Evolutionary conservation across 2,329 filamentous ascomycete species (phyloP).

Genomic region (Fusarium secorum): DNA sequence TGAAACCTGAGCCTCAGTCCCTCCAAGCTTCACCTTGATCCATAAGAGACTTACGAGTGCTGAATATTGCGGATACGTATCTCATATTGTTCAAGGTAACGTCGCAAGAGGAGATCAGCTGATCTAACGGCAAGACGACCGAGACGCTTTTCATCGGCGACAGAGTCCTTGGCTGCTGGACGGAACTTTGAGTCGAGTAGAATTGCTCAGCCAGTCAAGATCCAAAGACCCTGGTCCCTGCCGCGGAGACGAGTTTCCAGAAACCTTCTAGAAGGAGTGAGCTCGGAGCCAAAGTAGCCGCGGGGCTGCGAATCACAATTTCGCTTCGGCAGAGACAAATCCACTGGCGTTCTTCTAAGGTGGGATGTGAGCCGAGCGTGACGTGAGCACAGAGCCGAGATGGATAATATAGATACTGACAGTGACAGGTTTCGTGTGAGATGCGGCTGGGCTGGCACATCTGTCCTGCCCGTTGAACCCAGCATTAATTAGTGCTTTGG

Average conservation of each 20-base stretch:
- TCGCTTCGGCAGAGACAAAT: slow-evolving; percentile 29
- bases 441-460: slow-evolving; percentile 22
- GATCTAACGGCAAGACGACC: slow-evolving; percentile 14
- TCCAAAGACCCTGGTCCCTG: slow-evolving; percentile 20
- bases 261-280: slow-evolving; percentile 43
- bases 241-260: slow-evolving; percentile 34
- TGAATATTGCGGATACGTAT: slow-evolving; percentile 10
- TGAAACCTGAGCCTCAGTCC: slow-evolving; percentile 15
- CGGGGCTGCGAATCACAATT: slow-evolving; percentile 34
- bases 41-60: neutral
- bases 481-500: slow-evolving; percentile 20
- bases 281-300: slow-evolving; percentile 18
- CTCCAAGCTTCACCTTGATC: neutral
- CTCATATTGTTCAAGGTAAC: slow-evolving; percentile 2
- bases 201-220: slow-evolving; percentile 30
- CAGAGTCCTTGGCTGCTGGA: slow-evolving; percentile 33
- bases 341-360: slow-evolving; percentile 21
- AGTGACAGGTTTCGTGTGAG: slow-evolving; percentile 8
- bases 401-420: slow-evolving; percentile 1
- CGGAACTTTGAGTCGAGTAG: slow-evolving; percentile 41
- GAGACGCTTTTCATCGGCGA: slow-evolving; percentile 6
- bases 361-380: slow-evolving; percentile 16
- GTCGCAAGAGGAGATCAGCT: slow-evolving; percentile 14
- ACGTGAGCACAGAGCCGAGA: slow-evolving; percentile 28
- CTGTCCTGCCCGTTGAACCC: slow-evolving; percentile 14